A percentile compares a stretch with the other conserved stretches of the same genome.
Evolutionary conservation across 192 early-diverging fungal genomes (phyloP).

Genomic region (Gamsiella multidivaricata): DNA sequence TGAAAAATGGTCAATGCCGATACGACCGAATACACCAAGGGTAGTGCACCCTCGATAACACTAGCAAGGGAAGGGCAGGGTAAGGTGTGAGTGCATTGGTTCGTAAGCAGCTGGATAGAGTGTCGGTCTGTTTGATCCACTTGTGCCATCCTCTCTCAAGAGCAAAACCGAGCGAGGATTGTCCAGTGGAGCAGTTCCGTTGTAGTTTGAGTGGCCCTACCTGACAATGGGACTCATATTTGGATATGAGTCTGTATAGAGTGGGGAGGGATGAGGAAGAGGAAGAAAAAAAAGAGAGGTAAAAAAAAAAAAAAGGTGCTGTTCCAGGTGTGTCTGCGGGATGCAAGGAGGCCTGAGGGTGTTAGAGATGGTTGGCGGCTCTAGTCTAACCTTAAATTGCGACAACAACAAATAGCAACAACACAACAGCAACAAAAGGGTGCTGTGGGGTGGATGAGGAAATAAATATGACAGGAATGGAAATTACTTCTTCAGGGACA

Average conservation of each 20-base stretch:
- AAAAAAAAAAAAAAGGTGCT: conserved; percentile 7
- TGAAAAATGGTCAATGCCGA: conserved; percentile 32
- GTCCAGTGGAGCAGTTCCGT: not conserved
- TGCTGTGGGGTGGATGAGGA: too few species aligned
- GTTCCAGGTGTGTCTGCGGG: not conserved
- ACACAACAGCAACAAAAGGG: too few species aligned
- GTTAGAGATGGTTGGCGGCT: too few species aligned
- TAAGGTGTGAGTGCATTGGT: not conserved
- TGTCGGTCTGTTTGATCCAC: not conserved
- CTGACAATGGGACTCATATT: conserved; percentile 7
- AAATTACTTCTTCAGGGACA: too few species aligned
- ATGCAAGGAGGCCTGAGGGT: not conserved
- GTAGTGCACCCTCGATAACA: conserved; percentile 25
- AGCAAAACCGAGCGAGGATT: not conserved
- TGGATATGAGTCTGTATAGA: not conserved
- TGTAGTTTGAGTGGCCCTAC: not conserved
- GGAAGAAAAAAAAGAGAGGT: not conserved
- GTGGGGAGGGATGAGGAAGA: conserved; percentile 3
- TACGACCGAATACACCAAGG: conserved; percentile 24
- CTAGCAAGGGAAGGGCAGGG: not conserved
- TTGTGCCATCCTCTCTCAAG: not conserved
- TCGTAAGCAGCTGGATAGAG: not conserved
- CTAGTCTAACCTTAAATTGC: too few species aligned
- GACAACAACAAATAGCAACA: too few species aligned
- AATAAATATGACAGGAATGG: too few species aligned